Conservation (phyloP, 805 yeast species). For the Torulaspora gathmanii region DNA sequence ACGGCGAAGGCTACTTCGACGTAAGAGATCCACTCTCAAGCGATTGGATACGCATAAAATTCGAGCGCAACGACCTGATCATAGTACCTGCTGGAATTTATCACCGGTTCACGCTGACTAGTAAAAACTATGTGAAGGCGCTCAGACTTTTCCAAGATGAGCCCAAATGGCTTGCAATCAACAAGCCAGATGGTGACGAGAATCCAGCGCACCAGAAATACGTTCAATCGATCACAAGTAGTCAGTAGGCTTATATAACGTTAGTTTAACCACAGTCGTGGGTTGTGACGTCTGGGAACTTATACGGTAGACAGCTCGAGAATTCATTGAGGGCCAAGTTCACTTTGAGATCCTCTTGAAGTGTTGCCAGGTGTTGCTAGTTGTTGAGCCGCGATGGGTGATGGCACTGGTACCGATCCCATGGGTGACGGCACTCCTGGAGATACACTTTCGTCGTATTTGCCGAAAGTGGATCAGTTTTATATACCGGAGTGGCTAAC, state of each 20-base stretch:
- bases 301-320: constrained; percentile 2
- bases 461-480: constrained; percentile 41
- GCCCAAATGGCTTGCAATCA: constrained; percentile 92
- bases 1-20: constrained; percentile 90
- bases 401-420: constrained; percentile 8
- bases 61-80: constrained; percentile 58
- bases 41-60: constrained; percentile 72
- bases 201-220: constrained; percentile 47
- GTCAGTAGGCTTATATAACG: not conserved
- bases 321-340: not conserved
- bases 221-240: constrained; percentile 22
- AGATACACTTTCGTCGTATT: constrained; percentile 28
- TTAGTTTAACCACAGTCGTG: not conserved
- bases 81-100: constrained; percentile 89
- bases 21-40: constrained; percentile 55
- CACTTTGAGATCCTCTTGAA: too few relatives aligned
- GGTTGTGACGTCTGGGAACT: not conserved
- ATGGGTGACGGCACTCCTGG: constrained; percentile 8
- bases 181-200: constrained; percentile 53
- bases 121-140: constrained; percentile 62
- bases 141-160: constrained; percentile 84
- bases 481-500: constrained; percentile 48
- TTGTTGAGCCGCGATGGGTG: constrained; percentile 2
- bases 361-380: not conserved
- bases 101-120: constrained; percentile 82